Evolutionary conservation across 2,329 filamentous ascomycete genomes (phyloP), one percentile per base, ranked within the genome.

Genomic region (Anisogramma anomala): DNA sequence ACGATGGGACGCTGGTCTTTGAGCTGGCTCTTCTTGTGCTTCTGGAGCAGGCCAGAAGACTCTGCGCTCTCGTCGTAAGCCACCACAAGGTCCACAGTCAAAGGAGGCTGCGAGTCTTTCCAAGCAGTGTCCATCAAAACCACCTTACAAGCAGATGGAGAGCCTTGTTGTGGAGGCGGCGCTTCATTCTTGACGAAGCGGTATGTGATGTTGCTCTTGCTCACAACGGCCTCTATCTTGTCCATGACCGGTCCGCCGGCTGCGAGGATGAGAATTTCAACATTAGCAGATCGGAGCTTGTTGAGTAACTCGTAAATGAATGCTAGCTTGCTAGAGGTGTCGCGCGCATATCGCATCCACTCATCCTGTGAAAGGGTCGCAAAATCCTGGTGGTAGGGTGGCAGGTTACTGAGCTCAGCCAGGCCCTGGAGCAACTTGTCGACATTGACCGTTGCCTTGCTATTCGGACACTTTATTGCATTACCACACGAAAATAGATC

Each of bases 291-390:
- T n/a, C 54, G 52, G 9, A 77, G 52, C 7, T 56, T 52, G 15
- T 67, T 58, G 22, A 79, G 53, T 3, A 81, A 58, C 47, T 77
- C 72, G 33, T 65, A 68, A 5, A 79, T 50, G 49, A 81, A 80
- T 23, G 65, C 67, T 49, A 72, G 75, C 49, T 81, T 81, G 41
- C 71, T 60, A 54, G 76, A 79, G 8, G 72, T 68, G 39, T 68
- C 68, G 41, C 68, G 64, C 2, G 68, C 66, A 48, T 75, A 72
- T 51, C 68, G 77, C 49, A 68, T 67, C 39, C 65, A 59, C 17
- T 68, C 62, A 3, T 55, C 52, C 6, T 63, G 51, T 2, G 63
- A 55, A 41, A 73, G 58, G 10, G 65, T 52, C 2, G 57, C 52
- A 6, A 69, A 59, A n/a, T 66, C 66, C 18, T 69, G 58, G 28